A percentile compares a stretch with the other conserved stretches of the same genome.
Conservation (phyloP, 257 asterid genomes). For the Lavandula angustifolia region DNA sequence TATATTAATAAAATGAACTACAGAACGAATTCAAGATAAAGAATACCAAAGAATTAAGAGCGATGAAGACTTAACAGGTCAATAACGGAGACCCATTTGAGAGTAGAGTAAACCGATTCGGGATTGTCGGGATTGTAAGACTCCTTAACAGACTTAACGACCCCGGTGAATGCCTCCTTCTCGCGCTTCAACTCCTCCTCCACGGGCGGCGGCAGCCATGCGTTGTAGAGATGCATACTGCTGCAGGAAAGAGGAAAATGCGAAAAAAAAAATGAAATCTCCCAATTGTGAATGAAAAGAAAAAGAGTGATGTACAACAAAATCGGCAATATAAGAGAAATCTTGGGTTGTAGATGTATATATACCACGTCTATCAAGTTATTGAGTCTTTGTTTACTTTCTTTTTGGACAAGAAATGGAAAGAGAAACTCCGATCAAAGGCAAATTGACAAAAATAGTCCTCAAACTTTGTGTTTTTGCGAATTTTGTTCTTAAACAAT, state of each 20-base stretch:
- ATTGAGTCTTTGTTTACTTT: constrained; percentile 32
- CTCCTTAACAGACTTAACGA: constrained; percentile 72
- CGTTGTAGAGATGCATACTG: constrained; percentile 89
- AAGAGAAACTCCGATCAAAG: constrained; percentile 37
- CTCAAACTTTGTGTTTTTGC: too few species aligned
- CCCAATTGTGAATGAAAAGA: background rate
- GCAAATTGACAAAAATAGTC: too few species aligned
- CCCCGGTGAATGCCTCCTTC: constrained; percentile 77
- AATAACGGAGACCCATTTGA: constrained; percentile 83
- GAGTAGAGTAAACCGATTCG: constrained; percentile 87
- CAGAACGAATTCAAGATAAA: constrained; percentile 15
- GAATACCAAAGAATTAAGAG: constrained; percentile 11
- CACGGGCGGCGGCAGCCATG: constrained; percentile 98
- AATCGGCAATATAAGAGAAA: constrained; percentile 15
- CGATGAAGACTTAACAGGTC: constrained; percentile 69
- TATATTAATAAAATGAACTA: constrained; percentile 5
- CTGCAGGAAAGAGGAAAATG: constrained; percentile 5
- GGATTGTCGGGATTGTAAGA: constrained; percentile 67
- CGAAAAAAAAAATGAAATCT: background rate
- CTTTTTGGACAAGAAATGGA: constrained; percentile 69
- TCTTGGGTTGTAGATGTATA: background rate
- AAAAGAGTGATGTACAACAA: background rate
- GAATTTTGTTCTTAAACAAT: too few species aligned
- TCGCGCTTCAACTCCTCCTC: constrained; percentile 83
- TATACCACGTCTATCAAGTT: background rate